Base-by-base conservation (phyloP, 2,329 filamentous ascomycete species). In the Colletotrichum spaethianum region DNA sequence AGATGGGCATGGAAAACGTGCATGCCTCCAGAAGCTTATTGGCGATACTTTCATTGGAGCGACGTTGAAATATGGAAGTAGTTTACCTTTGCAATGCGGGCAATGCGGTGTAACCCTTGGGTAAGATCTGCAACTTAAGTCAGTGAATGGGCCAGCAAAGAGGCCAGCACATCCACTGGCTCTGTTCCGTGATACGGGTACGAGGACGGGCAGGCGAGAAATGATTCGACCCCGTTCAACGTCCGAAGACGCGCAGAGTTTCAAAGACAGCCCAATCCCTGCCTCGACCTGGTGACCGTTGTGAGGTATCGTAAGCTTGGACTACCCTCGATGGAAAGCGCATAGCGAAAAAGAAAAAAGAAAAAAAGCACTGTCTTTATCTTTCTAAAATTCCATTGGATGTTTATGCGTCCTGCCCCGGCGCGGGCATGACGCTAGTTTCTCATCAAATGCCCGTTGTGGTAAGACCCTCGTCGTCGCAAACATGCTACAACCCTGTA, bases 361-460 rank as follows among this genome's bases (percentile, higher is more conserved):
- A n/a, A 16, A 36, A 36, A 16, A 55, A 12, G 52, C 52, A 55
- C 20, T 6, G 52, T 23, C 53, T 16, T 46, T 31, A n/a, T 48
- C 23, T 31, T n/a, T 14, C 26, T 23, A 18, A 28, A 16, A 23
- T 18, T 33, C 20, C 38, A 60, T 48, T 59, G 52, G 64, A 40
- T 38, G 52, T 63, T 59, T 26, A 68, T 63, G 69, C 57, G 52
- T 18, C 64, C 46, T 18, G 1, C 48, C 42, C 60, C 69, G 69
- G 59, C 38, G 33, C 69, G 65, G 55, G 69, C 69, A 72, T 72
- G 64, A 72, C 69, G 65, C 59, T 69, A 55, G 65, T 63, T 42
- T 72, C 69, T 72, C 65, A 72, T 72, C 57, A 12, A 63, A 64
- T 61, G 69, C 69, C 69, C 59, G 65, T 72, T 72, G 59, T 59